Base-by-base conservation (phyloP, 345 rosid species). In the Abelmoschus esculentus region DNA sequence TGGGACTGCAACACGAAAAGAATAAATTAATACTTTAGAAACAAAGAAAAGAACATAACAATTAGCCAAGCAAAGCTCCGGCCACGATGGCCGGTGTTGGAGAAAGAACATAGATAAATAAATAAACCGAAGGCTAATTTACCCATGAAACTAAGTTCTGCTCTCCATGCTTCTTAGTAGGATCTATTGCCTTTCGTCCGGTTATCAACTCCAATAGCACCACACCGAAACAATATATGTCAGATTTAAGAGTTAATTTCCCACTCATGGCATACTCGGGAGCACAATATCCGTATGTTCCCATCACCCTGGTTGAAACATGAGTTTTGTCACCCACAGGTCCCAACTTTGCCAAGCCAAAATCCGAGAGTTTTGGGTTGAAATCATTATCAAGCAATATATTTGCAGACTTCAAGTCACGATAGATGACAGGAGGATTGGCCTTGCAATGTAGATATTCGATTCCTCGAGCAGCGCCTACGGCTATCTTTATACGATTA, bases 221-320 rank as follows among this genome's bases (percentile, higher is more conserved):
- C 36, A 92, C 99, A 58, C 99, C 99, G n/a, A 91, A 95, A 82
- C 98, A 76, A 83, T 95, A 95, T 50, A 95, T 90, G 78, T 95
- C 99, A 42, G 99, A 95, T 77, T 90, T 91, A 9, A 86, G 83
- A 52, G 99, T 95, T 80, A 95, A 71, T 68, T 92, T 91, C 55
- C 99, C 99, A 44, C 96, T 95, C 98, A 91, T 92, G 31, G 97
- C 97, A 28, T 95, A 95, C 74, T 95, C 99, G 0, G 99, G 99
- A 26, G 99, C 99, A 71, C 99, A 95, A 70, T 95, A 95, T 10
- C 99, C 99, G 46, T 91, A 90, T 19, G 99, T 95, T 75, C 99
- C 99, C 98, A 95, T 95, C 34, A 56, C 61, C 61, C 61, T 26
- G 34, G 61, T 56, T 56, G 61, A 56, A 56, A 56, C 61, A 26